Conservation (phyloP, 1,284 basidiomycete genomes). For the Chondrostereum purpureum region DNA sequence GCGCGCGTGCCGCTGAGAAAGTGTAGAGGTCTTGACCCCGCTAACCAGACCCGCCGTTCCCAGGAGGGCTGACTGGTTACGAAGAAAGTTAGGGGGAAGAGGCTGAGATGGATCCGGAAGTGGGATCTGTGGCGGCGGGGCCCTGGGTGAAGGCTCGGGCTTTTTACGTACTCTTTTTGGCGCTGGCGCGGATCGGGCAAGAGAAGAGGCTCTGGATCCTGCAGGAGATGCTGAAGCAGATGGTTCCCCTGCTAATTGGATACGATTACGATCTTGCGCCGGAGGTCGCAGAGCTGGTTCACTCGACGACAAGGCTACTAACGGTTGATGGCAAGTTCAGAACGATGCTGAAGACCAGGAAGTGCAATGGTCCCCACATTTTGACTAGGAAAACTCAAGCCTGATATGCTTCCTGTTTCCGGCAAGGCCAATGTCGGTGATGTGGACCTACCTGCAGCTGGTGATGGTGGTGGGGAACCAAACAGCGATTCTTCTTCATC, state of each 20-base stretch:
- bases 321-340: slow-evolving; percentile 74
- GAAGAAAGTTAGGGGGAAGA: slow-evolving; percentile 61
- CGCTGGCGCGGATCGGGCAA: slow-evolving; percentile 10
- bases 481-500: slow-evolving; percentile 70
- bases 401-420: slow-evolving; percentile 26
- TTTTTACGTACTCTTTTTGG: slow-evolving; percentile 21
- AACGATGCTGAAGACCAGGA: slow-evolving; percentile 82
- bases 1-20: slow-evolving; percentile 33
- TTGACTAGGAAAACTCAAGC: slow-evolving; percentile 46
- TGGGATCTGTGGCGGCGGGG: slow-evolving; percentile 44
- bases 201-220: slow-evolving; percentile 7
- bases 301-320: slow-evolving; percentile 62
- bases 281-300: slow-evolving; percentile 33
- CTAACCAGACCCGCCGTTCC: slow-evolving; percentile 65
- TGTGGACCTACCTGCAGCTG: slow-evolving; percentile 69
- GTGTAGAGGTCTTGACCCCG: slow-evolving; percentile 50
- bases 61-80: slow-evolving; percentile 63
- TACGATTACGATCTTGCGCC: slow-evolving; percentile 17
- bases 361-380: slow-evolving; percentile 94
- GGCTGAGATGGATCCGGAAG: slow-evolving; percentile 55
- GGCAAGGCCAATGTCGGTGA: slow-evolving; percentile 59
- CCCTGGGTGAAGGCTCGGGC: slow-evolving; percentile 21
- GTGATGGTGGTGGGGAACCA: slow-evolving; percentile 70
- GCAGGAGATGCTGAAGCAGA: slow-evolving; percentile 6
- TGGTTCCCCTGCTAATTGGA: slow-evolving; percentile 8